Evolutionary conservation across 805 yeast species (phyloP), one percentile per base, ranked within the genome.

Genomic region (Babjeviella inositovora): DNA sequence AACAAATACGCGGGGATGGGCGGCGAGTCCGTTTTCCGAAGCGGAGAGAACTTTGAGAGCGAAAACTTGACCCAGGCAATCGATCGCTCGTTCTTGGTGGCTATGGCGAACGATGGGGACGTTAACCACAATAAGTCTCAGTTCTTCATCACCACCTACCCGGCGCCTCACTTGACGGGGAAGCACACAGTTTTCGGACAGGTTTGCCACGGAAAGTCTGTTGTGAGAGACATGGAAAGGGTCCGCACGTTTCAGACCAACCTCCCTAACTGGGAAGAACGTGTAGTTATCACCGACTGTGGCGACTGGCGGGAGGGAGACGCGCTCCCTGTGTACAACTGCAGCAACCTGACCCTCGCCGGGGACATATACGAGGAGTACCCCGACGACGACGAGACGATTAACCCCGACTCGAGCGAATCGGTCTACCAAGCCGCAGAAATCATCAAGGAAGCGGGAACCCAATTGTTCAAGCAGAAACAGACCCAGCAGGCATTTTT

Each of bases 121-220:
- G 33, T 39, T 4, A 35, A 61, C 26, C 43, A 71, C 8, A 73
- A 73, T 32, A 56, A 62, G 11, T 64, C 80, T 0, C 85, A 74
- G 38, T 76, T 77, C 38, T 77, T 77, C 38, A 71, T 79, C 20
- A 65, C 72, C 7, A 71, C 84, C 1, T 62, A 56, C 25, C 64
- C 81, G 2, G 62, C 72, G 6, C 74, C 81, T 1, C 94, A 82
- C 45, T 48, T 84, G 28, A 66, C 62, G 20, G 80, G 81, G 1
- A 75, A 73, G 34, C 85, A 80, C 38, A 56, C 85, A 0, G 70
- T 80, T 2, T 75, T 84, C 46, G 95, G 94, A 2, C 52, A 50
- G 27, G 84, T 82, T 7, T 35, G 53, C 6, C 57, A 54, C 34
- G 93, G 81, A 10, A 75, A 72, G 40, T 70, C 74, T 3, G 74